phyloP scores from a whole-genome alignment of 441 rosid genomes.

The Euphorbia celastroides region DNA sequence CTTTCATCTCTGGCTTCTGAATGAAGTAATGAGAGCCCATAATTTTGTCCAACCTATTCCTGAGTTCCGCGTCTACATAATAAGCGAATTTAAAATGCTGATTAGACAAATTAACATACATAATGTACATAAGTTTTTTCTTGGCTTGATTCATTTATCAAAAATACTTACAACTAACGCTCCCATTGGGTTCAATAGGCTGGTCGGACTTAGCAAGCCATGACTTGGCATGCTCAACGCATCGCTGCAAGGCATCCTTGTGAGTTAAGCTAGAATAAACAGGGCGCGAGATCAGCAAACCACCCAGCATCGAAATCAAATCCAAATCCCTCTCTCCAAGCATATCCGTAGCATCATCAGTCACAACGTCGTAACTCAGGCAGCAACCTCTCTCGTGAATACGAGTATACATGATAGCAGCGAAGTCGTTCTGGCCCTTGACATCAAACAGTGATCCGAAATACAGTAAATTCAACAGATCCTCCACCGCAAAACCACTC shows the following conservation, averaged over 20 bases:
- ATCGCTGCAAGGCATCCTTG: conserved; percentile 63
- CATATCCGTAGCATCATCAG: conserved; percentile 81
- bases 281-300: conserved; percentile 62
- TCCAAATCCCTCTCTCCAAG: conserved; percentile 76
- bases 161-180: conserved; percentile 48
- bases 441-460: conserved; percentile 80
- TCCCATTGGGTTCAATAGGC: conserved; percentile 43
- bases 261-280: conserved; percentile 65
- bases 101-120: not conserved
- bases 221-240: conserved; percentile 56
- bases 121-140: not conserved
- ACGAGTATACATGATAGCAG: conserved; percentile 71
- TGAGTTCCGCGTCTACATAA: conserved; percentile 54
- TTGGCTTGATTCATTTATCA: not conserved
- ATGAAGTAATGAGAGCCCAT: conserved; percentile 80
- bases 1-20: conserved; percentile 71
- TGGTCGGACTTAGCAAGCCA: conserved; percentile 65
- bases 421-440: conserved; percentile 70
- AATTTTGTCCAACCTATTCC: conserved; percentile 68
- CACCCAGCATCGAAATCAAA: conserved; percentile 51
- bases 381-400: conserved; percentile 86
- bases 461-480: conserved; percentile 69
- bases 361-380: conserved; percentile 79
- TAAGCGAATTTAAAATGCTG: conserved; percentile 2
- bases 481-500: conserved; percentile 32